Evolutionary conservation across 345 rosid species (phyloP), one percentile per base, ranked within the genome.

Genomic region (Abelmoschus esculentus): DNA sequence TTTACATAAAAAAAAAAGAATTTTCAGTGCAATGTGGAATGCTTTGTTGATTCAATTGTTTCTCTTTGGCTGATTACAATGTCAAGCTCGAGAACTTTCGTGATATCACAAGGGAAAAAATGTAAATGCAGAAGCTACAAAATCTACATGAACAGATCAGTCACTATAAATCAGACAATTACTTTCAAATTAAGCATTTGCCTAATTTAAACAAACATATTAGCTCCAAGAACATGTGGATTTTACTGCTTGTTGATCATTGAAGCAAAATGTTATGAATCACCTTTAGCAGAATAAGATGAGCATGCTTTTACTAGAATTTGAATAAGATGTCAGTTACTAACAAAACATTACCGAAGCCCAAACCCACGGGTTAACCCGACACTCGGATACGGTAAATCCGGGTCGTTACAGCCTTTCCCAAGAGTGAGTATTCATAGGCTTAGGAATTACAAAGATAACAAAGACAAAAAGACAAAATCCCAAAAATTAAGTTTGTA

Each of bases 61-160:
- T 44, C 11, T 11, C 49, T 9, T 44, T 44, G 3, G 49, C 12
- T 44, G 12, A 14, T 84, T 84, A 91, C 98, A 67, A 89, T 84
- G 71, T 80, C 80, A 50, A 93, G 96, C 79, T 89, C 90, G 7
- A 93, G 85, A 72, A 93, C 82, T 69, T 84, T 89, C 8, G 88
- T 77, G 66, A 87, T 79, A 56, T 85, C 80, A 36, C 3, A 66
- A 59, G 97, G 97, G 58, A 90, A 52, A n/a, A n/a, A 17, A 17
- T 6, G 56, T 17, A 52, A 52, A 52, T 52, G 19, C 8, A 17
- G 19, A 22, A 52, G 19, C 56, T n/a, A n/a, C 22, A 52, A 52
- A 52, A 52, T 52, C 56, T 53, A 53, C 26, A 22, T 22, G 26
- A 22, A 22, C 26, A 22, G 26, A 22, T 22, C 26, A 17, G 56